phyloP scores from a whole-genome alignment of 176 grass and related monocot species.

The Puya raimondii region DNA sequence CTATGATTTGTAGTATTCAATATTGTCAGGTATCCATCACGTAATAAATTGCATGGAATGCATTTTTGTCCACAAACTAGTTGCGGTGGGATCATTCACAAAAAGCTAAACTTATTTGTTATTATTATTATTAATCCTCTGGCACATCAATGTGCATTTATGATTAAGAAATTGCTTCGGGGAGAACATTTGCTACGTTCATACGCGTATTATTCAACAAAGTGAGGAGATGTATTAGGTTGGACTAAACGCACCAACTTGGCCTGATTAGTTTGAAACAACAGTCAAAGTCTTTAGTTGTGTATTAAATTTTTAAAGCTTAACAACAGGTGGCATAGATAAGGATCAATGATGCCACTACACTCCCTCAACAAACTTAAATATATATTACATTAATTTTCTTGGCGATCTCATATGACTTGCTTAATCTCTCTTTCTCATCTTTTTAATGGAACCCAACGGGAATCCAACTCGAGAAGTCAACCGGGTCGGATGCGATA shows the following conservation, averaged over 20 bases:
- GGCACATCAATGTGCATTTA: too few relatives aligned
- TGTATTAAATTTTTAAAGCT: background rate
- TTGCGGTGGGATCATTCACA: background rate
- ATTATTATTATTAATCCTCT: too few relatives aligned
- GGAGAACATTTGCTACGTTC: too few relatives aligned
- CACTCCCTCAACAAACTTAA: too few relatives aligned
- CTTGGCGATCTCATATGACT: background rate
- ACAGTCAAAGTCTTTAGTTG: background rate
- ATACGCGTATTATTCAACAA: background rate
- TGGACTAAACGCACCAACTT: background rate
- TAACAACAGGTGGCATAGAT: background rate
- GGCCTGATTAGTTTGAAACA: constrained; percentile 2
- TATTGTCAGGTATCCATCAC: too few relatives aligned
- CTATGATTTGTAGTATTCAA: too few relatives aligned
- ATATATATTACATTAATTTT: background rate
- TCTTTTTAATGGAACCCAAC: too few relatives aligned
- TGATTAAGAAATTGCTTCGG: too few relatives aligned
- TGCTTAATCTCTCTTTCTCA: background rate
- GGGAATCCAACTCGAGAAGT: too few relatives aligned
- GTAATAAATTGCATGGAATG: too few relatives aligned
- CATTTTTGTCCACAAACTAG: background rate
- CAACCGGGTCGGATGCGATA: too few relatives aligned
- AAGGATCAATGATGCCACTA: background rate
- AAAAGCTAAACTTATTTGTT: too few relatives aligned
- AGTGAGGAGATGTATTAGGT: background rate